A percentile compares a stretch with the other conserved stretches of the same genome.
Evolutionary conservation across 2,329 filamentous ascomycete genomes (phyloP).

Genomic region (Penicillium sp.): DNA sequence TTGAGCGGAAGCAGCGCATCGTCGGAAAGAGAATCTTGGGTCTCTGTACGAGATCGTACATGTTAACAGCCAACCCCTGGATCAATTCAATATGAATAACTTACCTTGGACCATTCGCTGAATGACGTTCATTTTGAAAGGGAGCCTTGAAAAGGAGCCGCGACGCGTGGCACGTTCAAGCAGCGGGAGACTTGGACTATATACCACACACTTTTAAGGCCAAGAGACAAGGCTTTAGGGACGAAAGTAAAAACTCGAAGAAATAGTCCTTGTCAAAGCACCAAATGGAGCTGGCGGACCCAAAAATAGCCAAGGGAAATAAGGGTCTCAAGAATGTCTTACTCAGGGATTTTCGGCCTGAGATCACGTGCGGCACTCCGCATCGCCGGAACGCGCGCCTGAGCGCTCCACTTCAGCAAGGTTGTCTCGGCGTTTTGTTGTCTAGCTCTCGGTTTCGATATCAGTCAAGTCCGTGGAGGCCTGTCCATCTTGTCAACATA

Average conservation of each 20-base stretch:
- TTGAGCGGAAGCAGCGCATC: slow-evolving; percentile 89
- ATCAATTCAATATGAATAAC: slow-evolving; percentile 8
- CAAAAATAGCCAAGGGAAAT: slow-evolving; percentile 8
- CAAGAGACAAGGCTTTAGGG: background rate
- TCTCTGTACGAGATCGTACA: slow-evolving; percentile 24
- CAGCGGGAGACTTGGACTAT: background rate
- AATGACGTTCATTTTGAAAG: slow-evolving; percentile 31
- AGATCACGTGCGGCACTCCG: slow-evolving; percentile 19
- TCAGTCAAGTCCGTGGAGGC: background rate
- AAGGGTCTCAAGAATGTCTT: slow-evolving; percentile 8
- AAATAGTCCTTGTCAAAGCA: background rate
- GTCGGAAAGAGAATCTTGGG: slow-evolving; percentile 69
- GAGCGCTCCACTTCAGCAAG: slow-evolving; percentile 10
- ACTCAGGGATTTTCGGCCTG: slow-evolving; percentile 19
- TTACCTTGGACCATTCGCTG: slow-evolving; percentile 38
- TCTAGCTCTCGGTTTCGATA: background rate
- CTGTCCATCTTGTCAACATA: background rate
- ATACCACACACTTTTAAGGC: background rate
- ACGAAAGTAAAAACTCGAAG: background rate
- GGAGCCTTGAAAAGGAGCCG: background rate
- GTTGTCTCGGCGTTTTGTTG: background rate
- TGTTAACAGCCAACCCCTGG: background rate
- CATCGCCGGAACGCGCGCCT: slow-evolving; percentile 24
- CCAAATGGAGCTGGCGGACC: background rate
- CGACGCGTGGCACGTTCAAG: slow-evolving; percentile 15